Evolutionary conservation across 2,329 filamentous ascomycete species (phyloP).

Genomic region (Hypoxylon sp.): DNA sequence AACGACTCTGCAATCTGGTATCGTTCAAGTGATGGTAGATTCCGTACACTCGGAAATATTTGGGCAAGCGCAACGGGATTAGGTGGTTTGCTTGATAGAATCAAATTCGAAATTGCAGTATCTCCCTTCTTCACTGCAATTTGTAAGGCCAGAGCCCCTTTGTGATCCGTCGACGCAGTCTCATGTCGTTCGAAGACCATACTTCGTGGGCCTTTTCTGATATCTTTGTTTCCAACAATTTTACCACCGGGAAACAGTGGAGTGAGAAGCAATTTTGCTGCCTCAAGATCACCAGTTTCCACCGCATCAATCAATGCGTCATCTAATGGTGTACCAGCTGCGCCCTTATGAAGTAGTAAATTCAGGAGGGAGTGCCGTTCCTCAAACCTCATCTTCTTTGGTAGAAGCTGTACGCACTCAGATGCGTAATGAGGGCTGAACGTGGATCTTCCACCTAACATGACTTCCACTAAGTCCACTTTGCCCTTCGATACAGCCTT

Average conservation of each 20-base stretch:
- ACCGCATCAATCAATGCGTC: slow-evolving; percentile 67
- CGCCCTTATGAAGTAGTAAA: slow-evolving; percentile 66
- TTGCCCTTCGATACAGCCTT: slow-evolving; percentile 64
- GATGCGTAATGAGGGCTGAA: slow-evolving; percentile 64
- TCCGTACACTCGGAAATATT: slow-evolving; percentile 65
- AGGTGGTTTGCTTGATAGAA: slow-evolving; percentile 64
- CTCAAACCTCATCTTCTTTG: slow-evolving; percentile 62
- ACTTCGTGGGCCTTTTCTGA: slow-evolving; percentile 51
- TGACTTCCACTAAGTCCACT: slow-evolving; percentile 61
- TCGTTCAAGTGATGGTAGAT: slow-evolving; percentile 60
- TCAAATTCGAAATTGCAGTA: slow-evolving; percentile 60
- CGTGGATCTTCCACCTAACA: slow-evolving; percentile 62
- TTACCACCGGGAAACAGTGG: slow-evolving; percentile 61
- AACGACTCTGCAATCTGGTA: slow-evolving; percentile 67
- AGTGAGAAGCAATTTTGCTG: slow-evolving; percentile 65
- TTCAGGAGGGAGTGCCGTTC: slow-evolving; percentile 62
- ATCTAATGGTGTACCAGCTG: slow-evolving; percentile 62
- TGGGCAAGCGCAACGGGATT: slow-evolving; percentile 63
- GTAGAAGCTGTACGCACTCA: slow-evolving; percentile 65
- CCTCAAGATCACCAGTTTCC: slow-evolving; percentile 63
- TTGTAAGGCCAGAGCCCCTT: slow-evolving; percentile 65
- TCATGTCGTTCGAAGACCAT: slow-evolving; percentile 62
- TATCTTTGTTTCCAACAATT: slow-evolving; percentile 48
- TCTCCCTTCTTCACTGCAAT: slow-evolving; percentile 64
- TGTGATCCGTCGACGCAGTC: slow-evolving; percentile 67